phyloP scores from a whole-genome alignment of 1,284 basidiomycete species.

The Papiliotrema fonsecae region DNA sequence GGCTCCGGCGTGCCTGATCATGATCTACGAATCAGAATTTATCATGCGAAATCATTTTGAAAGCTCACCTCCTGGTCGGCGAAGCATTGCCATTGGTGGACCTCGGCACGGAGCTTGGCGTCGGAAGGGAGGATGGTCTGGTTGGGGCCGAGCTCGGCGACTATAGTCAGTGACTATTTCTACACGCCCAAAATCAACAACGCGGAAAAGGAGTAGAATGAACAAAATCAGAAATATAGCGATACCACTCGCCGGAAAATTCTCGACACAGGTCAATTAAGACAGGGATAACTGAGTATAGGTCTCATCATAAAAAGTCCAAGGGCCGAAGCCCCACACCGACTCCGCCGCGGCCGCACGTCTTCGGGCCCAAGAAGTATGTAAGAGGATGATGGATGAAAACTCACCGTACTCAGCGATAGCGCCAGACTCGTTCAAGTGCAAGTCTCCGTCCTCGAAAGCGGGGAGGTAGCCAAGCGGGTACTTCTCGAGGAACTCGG shows the following conservation, averaged over 20 bases:
- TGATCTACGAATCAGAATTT: constrained; percentile 24
- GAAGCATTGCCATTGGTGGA: constrained; percentile 66
- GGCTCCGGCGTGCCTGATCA: constrained; percentile 44
- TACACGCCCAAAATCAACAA: neutral
- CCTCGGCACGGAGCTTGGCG: constrained; percentile 56
- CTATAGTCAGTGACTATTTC: constrained; percentile 48
- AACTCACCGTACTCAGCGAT: constrained; percentile 87
- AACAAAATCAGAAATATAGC: constrained; percentile 45
- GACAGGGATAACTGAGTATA: constrained; percentile 60
- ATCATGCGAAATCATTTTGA: neutral
- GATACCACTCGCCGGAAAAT: constrained; percentile 52
- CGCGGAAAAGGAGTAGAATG: constrained; percentile 2
- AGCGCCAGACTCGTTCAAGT: constrained; percentile 69
- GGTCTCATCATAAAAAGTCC: constrained; percentile 46
- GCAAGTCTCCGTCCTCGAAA: constrained; percentile 68
- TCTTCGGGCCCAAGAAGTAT: neutral
- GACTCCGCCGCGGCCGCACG: neutral
- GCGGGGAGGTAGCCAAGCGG: constrained; percentile 80
- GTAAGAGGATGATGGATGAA: neutral
- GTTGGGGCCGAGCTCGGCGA: constrained; percentile 66
- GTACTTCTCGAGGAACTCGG: constrained; percentile 73
- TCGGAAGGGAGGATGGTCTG: constrained; percentile 59
- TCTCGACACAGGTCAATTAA: constrained; percentile 60
- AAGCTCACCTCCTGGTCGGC: constrained; percentile 57
- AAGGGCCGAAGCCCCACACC: neutral